A percentile compares a stretch with the other conserved stretches of the same genome.
Conservation (phyloP, 2,329 filamentous ascomycete species). For the Phyllosticta citribraziliensis region DNA sequence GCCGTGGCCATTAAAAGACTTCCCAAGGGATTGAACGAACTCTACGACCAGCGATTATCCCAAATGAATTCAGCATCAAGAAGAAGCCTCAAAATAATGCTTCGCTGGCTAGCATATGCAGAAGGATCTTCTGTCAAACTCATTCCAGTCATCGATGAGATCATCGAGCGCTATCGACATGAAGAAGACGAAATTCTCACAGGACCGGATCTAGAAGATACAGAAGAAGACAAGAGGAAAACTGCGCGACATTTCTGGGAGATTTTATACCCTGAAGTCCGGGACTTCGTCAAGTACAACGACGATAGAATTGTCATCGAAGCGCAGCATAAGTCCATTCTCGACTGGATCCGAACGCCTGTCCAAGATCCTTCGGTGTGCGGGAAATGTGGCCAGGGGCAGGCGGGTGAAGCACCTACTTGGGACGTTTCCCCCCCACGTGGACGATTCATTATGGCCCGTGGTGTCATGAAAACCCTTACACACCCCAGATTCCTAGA, state of each 20-base stretch:
- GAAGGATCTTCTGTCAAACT: background rate
- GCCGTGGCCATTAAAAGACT: background rate
- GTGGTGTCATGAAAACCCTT: background rate
- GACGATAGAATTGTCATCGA: background rate
- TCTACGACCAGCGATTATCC: background rate
- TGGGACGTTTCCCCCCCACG: background rate
- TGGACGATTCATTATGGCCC: background rate
- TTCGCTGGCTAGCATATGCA: background rate
- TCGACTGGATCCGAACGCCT: background rate
- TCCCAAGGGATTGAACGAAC: background rate
- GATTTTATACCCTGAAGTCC: background rate
- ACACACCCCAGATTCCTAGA: background rate
- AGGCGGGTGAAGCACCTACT: background rate
- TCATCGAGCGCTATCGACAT: background rate
- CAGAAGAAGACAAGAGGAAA: no score
- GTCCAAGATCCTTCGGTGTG: no score
- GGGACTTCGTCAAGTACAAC: background rate
- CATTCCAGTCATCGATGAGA: background rate
- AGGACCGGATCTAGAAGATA: no score
- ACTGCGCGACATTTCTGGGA: background rate
- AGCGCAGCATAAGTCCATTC: background rate
- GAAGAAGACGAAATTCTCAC: no score
- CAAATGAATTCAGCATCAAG: background rate
- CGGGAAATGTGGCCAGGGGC: no score
- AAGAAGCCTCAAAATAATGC: background rate